Evolutionary conservation across 2,329 filamentous ascomycete species (phyloP).

Genomic region (Lasiodiplodia theobromae): DNA sequence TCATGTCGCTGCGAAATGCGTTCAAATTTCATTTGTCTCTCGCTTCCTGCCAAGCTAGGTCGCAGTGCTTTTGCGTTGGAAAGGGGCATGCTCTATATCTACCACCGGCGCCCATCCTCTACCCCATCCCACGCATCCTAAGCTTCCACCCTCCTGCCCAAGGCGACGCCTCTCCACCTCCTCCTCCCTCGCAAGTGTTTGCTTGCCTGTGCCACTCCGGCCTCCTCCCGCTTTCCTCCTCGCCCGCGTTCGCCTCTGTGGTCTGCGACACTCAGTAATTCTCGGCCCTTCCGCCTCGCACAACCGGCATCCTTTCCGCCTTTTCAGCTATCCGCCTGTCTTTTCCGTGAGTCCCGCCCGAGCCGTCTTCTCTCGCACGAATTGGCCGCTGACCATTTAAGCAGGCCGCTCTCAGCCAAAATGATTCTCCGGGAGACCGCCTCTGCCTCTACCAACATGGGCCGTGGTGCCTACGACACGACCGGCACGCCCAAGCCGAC

Average conservation of each 20-base stretch:
- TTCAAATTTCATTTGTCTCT: constrained; percentile 50
- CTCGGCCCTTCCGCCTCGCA: constrained; percentile 9
- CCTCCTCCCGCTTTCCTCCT: constrained; percentile 1
- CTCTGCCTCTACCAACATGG: constrained; percentile 53
- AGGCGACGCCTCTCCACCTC: constrained; percentile 15
- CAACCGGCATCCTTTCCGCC: constrained; percentile 13
- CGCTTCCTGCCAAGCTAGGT: constrained; percentile 43
- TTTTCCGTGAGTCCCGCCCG: constrained; percentile 32
- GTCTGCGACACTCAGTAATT: constrained; percentile 22
- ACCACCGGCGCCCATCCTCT: constrained; percentile 41
- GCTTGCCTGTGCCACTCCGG: constrained; percentile 14
- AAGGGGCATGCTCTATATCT: constrained; percentile 30
- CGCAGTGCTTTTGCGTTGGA: constrained; percentile 38
- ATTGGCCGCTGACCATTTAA: constrained; percentile 36
- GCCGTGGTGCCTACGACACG: constrained; percentile 58
- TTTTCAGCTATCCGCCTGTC: constrained; percentile 22
- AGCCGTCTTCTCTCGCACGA: constrained; percentile 31
- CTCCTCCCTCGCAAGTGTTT: constrained; percentile 18
- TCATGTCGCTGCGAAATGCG: constrained; percentile 43
- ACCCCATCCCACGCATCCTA: constrained; percentile 2
- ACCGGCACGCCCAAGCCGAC: constrained; percentile 57
- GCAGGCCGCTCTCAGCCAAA: constrained; percentile 35
- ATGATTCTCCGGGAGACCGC: constrained; percentile 54
- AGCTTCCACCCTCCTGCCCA: constrained; percentile 13
- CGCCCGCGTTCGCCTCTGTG: constrained; percentile 22